A percentile compares a stretch with the other conserved stretches of the same genome.
These are phyloP conservation scores for Paxillus involutus DNA, from an alignment of 768 basidiomycete genomes.

Conservation along the genomic window DNA sequence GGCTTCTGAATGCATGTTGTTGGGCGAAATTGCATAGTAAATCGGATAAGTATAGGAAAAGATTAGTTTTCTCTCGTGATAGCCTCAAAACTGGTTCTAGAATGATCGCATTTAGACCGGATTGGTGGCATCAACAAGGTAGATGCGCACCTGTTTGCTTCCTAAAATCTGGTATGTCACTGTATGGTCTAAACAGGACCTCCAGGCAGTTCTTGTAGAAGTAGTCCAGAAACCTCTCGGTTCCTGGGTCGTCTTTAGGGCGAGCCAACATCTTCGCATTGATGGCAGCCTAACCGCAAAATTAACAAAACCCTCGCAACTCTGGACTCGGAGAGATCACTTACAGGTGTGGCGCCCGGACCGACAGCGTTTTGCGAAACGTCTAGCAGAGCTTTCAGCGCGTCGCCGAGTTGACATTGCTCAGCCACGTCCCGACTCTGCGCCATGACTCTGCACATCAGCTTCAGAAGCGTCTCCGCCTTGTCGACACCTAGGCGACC, in stretches of 20 bases:
- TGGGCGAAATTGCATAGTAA: conserved; percentile 83
- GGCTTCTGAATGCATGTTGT: conserved; percentile 90
- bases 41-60: conserved; percentile 89
- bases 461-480: conserved; percentile 72
- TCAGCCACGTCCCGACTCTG: conserved; percentile 80
- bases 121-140: neutral
- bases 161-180: conserved; percentile 70
- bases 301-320: conserved; percentile 3
- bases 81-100: conserved; percentile 55
- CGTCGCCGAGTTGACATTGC: conserved; percentile 89
- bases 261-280: conserved; percentile 51
- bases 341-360: conserved; percentile 38
- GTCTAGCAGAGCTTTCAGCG: conserved; percentile 80
- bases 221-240: conserved; percentile 89
- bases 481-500: conserved; percentile 58
- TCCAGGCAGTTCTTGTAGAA: conserved; percentile 85
- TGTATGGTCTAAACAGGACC: conserved; percentile 80
- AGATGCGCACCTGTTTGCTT: conserved; percentile 39
- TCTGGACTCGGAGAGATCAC: conserved; percentile 3
- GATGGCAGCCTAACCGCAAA: conserved; percentile 24
- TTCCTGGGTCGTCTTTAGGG: conserved; percentile 77
- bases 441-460: conserved; percentile 77
- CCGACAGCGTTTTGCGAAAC: conserved; percentile 50
- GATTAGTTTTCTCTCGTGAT: conserved; percentile 74
- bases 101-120: neutral